A percentile compares a stretch with the other conserved stretches of the same genome.
These are phyloP conservation scores for Aspergillus niger DNA, from an alignment of 2,329 filamentous ascomycete genomes.

Conservation along the genomic window DNA sequence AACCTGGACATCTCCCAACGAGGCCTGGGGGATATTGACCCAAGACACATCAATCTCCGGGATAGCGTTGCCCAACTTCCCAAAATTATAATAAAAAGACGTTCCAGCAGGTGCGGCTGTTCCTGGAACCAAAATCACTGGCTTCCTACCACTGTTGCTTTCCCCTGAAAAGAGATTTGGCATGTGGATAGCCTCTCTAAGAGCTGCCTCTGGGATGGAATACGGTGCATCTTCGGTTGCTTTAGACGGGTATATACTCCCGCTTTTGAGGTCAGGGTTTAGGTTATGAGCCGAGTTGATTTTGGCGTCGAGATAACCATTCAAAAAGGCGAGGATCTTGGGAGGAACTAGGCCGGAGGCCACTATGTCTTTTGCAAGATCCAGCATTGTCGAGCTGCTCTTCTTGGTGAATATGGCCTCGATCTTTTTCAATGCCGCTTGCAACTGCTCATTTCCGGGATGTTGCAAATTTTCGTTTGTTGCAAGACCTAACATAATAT, in stretches of 20 bases:
- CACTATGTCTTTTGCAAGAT: conserved; percentile 8
- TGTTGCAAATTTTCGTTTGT: not conserved
- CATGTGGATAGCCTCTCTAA: conserved; percentile 57
- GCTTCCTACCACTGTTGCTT: conserved; percentile 37
- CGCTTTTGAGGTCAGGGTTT: conserved; percentile 9
- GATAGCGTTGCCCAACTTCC: conserved; percentile 49
- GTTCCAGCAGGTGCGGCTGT: conserved; percentile 53
- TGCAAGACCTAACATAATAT: not conserved
- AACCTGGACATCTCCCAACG: conserved; percentile 52
- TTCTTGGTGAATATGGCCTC: conserved; percentile 7
- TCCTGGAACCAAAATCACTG: conserved; percentile 57
- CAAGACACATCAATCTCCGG: conserved; percentile 54
- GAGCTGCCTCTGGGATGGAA: conserved; percentile 46
- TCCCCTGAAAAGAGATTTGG: conserved; percentile 53
- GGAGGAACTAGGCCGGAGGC: conserved; percentile 19
- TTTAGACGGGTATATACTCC: conserved; percentile 22
- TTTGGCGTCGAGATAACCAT: conserved; percentile 17
- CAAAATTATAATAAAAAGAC: conserved; percentile 52
- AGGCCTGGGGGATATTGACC: conserved; percentile 56
- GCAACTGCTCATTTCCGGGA: not conserved
- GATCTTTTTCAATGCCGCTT: conserved; percentile 3
- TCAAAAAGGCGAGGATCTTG: conserved; percentile 17
- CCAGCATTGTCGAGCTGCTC: conserved; percentile 1
- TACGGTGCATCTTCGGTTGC: conserved; percentile 51
- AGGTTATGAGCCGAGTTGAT: conserved; percentile 22